Conservation (phyloP, 1,284 basidiomycete species). For the Cutaneotrichosporon cyanovorans region DNA sequence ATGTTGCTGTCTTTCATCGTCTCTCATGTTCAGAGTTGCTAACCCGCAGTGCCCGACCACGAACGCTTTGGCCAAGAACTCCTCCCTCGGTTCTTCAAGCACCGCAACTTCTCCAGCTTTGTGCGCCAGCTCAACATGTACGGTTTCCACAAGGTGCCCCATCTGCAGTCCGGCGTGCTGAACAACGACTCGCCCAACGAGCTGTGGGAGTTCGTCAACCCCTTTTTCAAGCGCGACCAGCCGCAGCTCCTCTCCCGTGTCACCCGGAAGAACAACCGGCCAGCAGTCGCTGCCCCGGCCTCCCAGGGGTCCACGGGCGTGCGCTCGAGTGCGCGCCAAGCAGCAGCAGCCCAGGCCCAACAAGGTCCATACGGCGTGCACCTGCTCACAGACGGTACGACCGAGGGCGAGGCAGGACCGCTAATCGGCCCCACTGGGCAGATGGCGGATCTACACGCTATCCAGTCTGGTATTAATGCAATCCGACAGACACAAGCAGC, state of each 20-base stretch:
- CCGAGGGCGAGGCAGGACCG: constrained; percentile 32
- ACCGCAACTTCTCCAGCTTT: constrained; percentile 88
- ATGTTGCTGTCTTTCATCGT: too few relatives aligned
- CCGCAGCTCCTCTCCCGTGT: constrained; percentile 86
- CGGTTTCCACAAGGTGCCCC: constrained; percentile 91
- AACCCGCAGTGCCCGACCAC: constrained; percentile 73
- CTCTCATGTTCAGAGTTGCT: too few relatives aligned
- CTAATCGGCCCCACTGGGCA: constrained; percentile 25
- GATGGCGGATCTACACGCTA: constrained; percentile 34
- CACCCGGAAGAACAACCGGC: constrained; percentile 60
- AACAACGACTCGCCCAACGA: constrained; percentile 72
- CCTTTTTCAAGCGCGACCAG: constrained; percentile 79
- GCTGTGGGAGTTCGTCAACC: constrained; percentile 88
- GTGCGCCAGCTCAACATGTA: constrained; percentile 98
- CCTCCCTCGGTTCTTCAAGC: constrained; percentile 91
- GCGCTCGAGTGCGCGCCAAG: constrained; percentile 28
- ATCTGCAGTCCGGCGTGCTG: constrained; percentile 89
- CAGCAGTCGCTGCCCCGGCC: constrained; percentile 18
- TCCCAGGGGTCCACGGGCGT: constrained; percentile 19
- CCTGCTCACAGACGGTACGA: constrained; percentile 40
- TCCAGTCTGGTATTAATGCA: constrained; percentile 64
- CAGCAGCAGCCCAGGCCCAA: constrained; percentile 11
- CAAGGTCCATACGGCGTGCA: constrained; percentile 18
- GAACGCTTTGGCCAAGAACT: constrained; percentile 87
- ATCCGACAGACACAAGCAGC: constrained; percentile 88